Base-by-base conservation (phyloP, 2,329 filamentous ascomycete species). In the Alternaria arbusti region DNA sequence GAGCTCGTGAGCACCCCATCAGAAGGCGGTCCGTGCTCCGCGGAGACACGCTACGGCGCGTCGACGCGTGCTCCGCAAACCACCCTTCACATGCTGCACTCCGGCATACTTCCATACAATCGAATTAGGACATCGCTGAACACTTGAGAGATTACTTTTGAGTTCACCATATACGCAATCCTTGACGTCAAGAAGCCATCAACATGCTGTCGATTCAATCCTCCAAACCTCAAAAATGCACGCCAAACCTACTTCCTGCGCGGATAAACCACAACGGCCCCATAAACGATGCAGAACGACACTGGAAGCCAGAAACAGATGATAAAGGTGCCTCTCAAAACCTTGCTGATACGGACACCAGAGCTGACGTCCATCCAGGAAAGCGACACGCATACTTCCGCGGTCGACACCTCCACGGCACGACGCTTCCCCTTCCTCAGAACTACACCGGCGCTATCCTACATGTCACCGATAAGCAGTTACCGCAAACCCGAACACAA, bases 201-300 rank as follows among this genome's bases (percentile, higher is more conserved):
- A 66, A 32, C 47, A 86, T 86, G 84, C 78, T 86, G 25, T 75
- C 84, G 46, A 80, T 86, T 43, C 76, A 80, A 30, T 54, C 74
- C 54, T 54, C 75, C 32, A 64, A 71, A 3, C 60, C 72, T 1
- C 63, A 73, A 46, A 84, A 84, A 63, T 83, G 84, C 58, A 87
- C 84, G 0, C 87, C 90, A 5, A 90, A 97, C 74, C 82, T 97
- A 20, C 85, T 97, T 13, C 94, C 94, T 4, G 96, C 92, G 73
- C 87, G 88, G 58, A 88, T 97, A 74, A 86, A 94, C 72, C 90
- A 96, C 79, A 88, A 91, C 70, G 94, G 94, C 1, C 84, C 89
- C 1, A 84, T 95, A 57, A 86, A 89, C 54, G 83, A 88, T 2
- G 82, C 86, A 6, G 79, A 86, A 22, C 83, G 88, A 46, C 93